Base-by-base conservation (phyloP, 805 yeast genomes). In the Candida sithepensis region DNA sequence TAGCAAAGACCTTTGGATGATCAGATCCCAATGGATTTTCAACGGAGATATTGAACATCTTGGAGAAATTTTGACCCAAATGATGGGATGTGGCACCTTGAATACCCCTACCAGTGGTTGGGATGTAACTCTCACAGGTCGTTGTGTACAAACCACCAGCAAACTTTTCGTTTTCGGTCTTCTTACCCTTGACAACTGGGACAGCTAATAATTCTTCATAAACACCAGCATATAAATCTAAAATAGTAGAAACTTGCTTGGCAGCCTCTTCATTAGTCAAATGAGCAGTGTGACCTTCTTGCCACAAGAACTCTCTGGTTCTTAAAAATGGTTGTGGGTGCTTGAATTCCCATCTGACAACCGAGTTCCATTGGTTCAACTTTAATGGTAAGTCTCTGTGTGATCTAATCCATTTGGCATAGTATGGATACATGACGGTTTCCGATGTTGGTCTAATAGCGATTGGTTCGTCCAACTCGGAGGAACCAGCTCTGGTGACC, bases 361-460 rank as follows among this genome's bases (percentile, higher is more conserved):
- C 99, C 18, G 97, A 91, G 75, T 95, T 95, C 99, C 99, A 94
- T 74, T 94, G 99, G 77, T 94, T 94, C 65, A 94, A 79, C 64
- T 87, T 88, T 71, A 94, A 77, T 52, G 99, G 99, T 67, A 95
- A 79, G 69, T 94, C 99, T 71, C 99, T 86, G 75, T 94, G 96
- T 26, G 98, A 91, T 71, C 97, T 86, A 64, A 94, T 85, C 99
- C 99, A 94, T 71, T 94, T 94, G 60, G 98, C 88, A 67, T 92
- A 94, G 82, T 94, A 95, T 52, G 99, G 99, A 70, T 94, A 94
- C 99, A 94, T 94, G 67, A 94, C 99, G 45, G 99, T 94, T 71
- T 94, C 99, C 19, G 97, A 91, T 34, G 99, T 94, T 64, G 99
- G 99, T 76, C 99, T 88, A 59, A 94, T 94, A 53, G 99, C 99